Evolutionary conservation across 2,329 filamentous ascomycete species (phyloP), one percentile per base, ranked within the genome.

Genomic region (Elsinoe perseae): DNA sequence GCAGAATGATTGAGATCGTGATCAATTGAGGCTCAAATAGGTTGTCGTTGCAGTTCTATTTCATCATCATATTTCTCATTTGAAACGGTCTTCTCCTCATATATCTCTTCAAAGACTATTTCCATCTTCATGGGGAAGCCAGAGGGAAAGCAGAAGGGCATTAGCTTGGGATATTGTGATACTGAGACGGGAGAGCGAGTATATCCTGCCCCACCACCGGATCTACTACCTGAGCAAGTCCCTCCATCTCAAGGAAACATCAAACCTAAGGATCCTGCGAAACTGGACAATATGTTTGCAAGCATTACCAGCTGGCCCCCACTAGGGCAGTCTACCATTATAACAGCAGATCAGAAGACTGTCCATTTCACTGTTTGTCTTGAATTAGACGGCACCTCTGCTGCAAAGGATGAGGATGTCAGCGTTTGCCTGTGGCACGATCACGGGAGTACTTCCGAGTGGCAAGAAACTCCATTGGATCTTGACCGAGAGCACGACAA

Each of bases 381-480:
- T 28, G 84, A 91, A 62, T 80, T 85, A 40, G 80, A 56, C 28
- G n/a, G 2, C 14, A 5, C 34, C 21, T 50, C 14, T 21, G 59
- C 34, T 34, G 61, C 7, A 75, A 76, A 6, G 12, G 72, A 79
- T 14, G 74, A 81, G 59, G 64, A 76, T 18, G 93, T 87, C 85
- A 80, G 93, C 63, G 80, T 89, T 28, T 80, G 81, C 14, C 70
- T 95, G 6, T 95, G 89, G 88, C 82, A 88, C 60, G 83, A 86
- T 62, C 79, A 80, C 53, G 67, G 72, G 23, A 75, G 68, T 32
- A 76, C 61, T 75, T 79, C 82, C 59, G 71, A 70, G 73, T 91
- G 76, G 80, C 73, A 66, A 4, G 79, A 85, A 20, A 73, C 81
- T 16, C 72, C 73, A 23, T 72, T 93, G 2, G 75, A 81, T 54